These are phyloP conservation scores for Aspergillus carlsbadensis DNA, from an alignment of 495 filamentous ascomycete species.

Conservation along the genomic window DNA sequence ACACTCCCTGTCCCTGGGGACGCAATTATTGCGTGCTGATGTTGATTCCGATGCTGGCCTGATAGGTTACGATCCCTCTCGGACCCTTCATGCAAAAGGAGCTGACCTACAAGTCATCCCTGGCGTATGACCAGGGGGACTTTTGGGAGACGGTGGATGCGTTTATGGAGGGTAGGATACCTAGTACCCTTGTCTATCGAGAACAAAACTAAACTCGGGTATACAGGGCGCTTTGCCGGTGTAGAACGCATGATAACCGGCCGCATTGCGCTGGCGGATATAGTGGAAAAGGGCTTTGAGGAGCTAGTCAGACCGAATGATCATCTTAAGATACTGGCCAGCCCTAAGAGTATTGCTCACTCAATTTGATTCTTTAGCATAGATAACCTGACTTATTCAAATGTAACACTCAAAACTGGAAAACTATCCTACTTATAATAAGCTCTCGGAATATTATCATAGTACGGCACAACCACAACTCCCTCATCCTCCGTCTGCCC, in stretches of 20 bases:
- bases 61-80: conserved; percentile 11
- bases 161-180: conserved; percentile 43
- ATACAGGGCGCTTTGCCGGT: conserved; percentile 25
- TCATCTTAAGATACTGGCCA: conserved; percentile 55
- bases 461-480: conserved; percentile 27
- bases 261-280: conserved; percentile 48
- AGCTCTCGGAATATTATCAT: conserved; percentile 28
- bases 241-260: conserved; percentile 57
- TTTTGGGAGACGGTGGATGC: conserved; percentile 55
- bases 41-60: background rate
- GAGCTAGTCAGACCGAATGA: conserved; percentile 53
- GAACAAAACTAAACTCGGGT: too few species aligned
- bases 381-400: too few species aligned
- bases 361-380: too few species aligned
- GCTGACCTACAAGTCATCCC: conserved; percentile 27
- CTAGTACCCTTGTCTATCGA: background rate
- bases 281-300: conserved; percentile 54
- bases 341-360: too few species aligned
- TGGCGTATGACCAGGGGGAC: conserved; percentile 47
- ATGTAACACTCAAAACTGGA: too few species aligned
- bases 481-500: conserved; percentile 24
- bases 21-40: background rate
- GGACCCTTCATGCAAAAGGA: conserved; percentile 21
- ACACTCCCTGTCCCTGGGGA: too few species aligned
- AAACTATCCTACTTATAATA: conserved; percentile 18